phyloP scores from a whole-genome alignment of 208 protist species.

The Leishmania mexicana region DNA sequence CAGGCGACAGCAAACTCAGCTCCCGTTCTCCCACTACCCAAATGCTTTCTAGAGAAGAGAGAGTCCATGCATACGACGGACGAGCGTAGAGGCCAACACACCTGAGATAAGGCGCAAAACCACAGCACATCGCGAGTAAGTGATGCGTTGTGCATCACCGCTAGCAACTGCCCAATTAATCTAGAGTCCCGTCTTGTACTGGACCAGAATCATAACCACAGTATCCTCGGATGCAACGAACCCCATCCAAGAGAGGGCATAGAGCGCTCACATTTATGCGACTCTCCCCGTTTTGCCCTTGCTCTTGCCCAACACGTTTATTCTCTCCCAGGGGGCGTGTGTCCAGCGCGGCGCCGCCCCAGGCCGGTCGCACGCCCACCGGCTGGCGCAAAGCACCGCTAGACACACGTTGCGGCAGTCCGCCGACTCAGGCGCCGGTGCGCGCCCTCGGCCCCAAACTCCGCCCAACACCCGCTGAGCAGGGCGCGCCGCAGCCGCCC shows the following conservation, averaged over 20 bases:
- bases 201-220: constrained; percentile 36
- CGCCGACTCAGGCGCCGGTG: not conserved
- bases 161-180: not conserved
- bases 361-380: not conserved
- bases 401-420: not conserved
- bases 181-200: constrained; percentile 15
- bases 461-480: too few relatives aligned
- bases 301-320: not conserved
- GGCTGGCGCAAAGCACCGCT: not conserved
- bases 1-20: constrained; percentile 38
- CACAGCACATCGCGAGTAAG: not conserved
- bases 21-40: constrained; percentile 37
- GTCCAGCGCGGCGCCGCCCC: too few relatives aligned
- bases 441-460: not conserved
- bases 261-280: constrained; percentile 24
- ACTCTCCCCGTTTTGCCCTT: not conserved
- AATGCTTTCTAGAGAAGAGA: constrained; percentile 26
- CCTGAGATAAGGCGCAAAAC: constrained; percentile 43
- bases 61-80: constrained; percentile 22
- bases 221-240: constrained; percentile 36
- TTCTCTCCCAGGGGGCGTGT: not conserved
- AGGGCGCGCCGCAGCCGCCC: not conserved
- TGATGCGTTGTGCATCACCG: too few relatives aligned
- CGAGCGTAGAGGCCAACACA: constrained; percentile 32
- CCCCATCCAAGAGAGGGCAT: constrained; percentile 20